Base-by-base conservation (phyloP, 306 rosid species). In the Quercus parvula region DNA sequence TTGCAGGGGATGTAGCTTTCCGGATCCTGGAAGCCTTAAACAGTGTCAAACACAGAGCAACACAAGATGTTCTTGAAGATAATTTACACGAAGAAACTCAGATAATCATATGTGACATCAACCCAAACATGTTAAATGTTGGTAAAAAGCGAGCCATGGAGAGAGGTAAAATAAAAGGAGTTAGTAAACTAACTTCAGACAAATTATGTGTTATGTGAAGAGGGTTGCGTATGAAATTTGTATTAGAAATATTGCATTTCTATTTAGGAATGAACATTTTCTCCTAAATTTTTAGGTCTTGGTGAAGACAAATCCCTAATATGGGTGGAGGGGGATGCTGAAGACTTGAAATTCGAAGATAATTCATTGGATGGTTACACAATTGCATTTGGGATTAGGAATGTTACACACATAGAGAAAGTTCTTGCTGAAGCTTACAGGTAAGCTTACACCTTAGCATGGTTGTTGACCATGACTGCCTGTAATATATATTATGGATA, bases 301-400 rank as follows among this genome's bases (percentile, higher is more conserved):
- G 92, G 90, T 61, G 90, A 90, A 84, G 90, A 85, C 46, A 78
- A 70, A 78, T 93, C 96, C 80, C 99, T 95, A 70, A 24, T 83
- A 72, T 93, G 98, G 99, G 90, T 89, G 75, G 96, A 93, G 85
- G 97, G 98, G 81, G 87, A 95, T 81, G 98, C 99, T 56, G 97
- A 95, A 83, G 86, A 86, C 87, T 81, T 92, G 83, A 78, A 78
- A 77, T 92, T 92, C 64, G 70, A 81, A 79, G 87, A 88, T 75
- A 85, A 89, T 85, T 86, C 97, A 78, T 90, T 95, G 97, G 98
- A 95, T 89, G 96, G 98, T 87, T 95, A 92, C 84, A 92, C 99
- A 46, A 91, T 95, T 89, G 99, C 98, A 30, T 95, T 95, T 80
- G 99, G 98, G 82, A 95, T 95, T 80, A 86, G 99, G 78, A 95